Conservation (phyloP, 441 rosid species). For the Erodium trifolium region DNA sequence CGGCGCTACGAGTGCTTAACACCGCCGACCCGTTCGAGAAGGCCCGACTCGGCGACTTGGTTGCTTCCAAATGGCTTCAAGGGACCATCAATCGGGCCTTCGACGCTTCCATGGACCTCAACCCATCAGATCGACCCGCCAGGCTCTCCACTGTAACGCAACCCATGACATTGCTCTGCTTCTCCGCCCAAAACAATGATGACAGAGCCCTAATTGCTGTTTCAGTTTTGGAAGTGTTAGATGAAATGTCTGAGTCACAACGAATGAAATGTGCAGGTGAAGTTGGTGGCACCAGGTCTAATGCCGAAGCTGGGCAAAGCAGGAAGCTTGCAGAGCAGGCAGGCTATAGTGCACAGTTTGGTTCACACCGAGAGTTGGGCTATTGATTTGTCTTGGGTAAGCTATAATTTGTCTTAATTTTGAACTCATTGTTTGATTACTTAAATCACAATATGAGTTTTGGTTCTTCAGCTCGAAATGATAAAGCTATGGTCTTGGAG, state of each 20-base stretch:
- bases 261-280: slow-evolving; percentile 36
- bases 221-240: not conserved
- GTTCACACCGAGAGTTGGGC: slow-evolving; percentile 93
- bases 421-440: not conserved
- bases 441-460: not conserved
- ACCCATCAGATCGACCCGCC: slow-evolving; percentile 74
- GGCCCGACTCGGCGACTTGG: slow-evolving; percentile 61
- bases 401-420: slow-evolving; percentile 1
- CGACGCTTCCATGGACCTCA: slow-evolving; percentile 39
- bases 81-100: slow-evolving; percentile 52
- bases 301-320: slow-evolving; percentile 95
- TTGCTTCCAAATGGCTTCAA: slow-evolving; percentile 62
- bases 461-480: not conserved
- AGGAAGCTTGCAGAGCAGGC: slow-evolving; percentile 87
- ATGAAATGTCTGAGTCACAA: slow-evolving; percentile 15
- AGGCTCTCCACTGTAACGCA: slow-evolving; percentile 43
- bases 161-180: not conserved
- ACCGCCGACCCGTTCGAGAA: slow-evolving; percentile 73
- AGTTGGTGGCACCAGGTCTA: slow-evolving; percentile 69
- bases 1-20: slow-evolving; percentile 60
- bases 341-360: slow-evolving; percentile 85
- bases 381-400: slow-evolving; percentile 80
- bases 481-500: not conserved
- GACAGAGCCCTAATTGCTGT: not conserved
- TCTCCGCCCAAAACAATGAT: too few species aligned